Base-by-base conservation (phyloP, 192 early-diverging fungal genomes). In the Jimgerdemannia lactiflua region DNA sequence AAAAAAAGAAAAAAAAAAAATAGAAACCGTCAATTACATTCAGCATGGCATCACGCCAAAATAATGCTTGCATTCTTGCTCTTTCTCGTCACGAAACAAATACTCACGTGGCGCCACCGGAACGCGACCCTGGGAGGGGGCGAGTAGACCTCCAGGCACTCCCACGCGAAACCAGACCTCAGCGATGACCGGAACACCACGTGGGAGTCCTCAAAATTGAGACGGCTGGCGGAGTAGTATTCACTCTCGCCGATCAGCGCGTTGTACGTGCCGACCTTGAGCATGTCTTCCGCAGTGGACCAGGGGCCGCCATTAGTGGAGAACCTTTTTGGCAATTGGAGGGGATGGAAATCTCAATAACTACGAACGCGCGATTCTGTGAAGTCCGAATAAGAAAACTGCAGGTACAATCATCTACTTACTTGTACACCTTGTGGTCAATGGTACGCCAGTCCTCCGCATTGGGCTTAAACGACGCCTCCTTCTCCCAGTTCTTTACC, bases 401-500 rank as follows among this genome's bases (percentile, higher is more conserved):
- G n/a, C n/a, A n/a, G n/a, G n/a, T n/a, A n/a, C n/a, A n/a, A n/a
- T n/a, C n/a, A n/a, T n/a, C n/a, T n/a, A n/a, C n/a, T n/a, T n/a
- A n/a, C n/a, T n/a, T 74, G 69, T 85, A 85, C 64, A 78, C 78
- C 43, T 82, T 72, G 49, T 72, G 75, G 42, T 82, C 72, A 39
- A 85, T 85, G n/a, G 83, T 85, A 65, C 83, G 83, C 65, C 77
- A 78, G 67, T 85, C 74, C 63, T 77, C 83, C 29, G 81, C 81
- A 63, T 70, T 70, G 10, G 78, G 68, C 71, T 85, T 85, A 64
- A 78, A 85, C 17, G 83, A 85, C 19, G 78, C 75, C 41, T 85
- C 83, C 72, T 85, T 85, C 68, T 85, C 83, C 83, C 83, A 85
- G 81, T 85, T 85, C 78, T 85, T 85, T 71, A 85, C 83, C 7